phyloP scores from a whole-genome alignment of 805 yeast genomes.

The Sungouiella blattae region DNA sequence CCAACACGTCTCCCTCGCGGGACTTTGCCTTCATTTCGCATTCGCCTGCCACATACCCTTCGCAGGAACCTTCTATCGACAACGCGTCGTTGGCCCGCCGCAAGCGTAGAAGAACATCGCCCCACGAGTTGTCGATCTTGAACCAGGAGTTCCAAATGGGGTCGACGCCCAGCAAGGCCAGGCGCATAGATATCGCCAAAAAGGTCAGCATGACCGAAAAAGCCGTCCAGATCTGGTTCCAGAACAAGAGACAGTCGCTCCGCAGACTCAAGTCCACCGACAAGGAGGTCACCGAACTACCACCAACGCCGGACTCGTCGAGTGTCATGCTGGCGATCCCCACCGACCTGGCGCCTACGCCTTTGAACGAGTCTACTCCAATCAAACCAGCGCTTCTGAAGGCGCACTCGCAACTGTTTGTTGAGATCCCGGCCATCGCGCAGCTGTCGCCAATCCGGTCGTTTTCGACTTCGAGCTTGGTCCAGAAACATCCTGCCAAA shows the following conservation, averaged over 20 bases:
- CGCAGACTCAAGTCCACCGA: constrained; percentile 46
- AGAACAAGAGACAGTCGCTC: constrained; percentile 84
- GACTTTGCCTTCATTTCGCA: constrained; percentile 87
- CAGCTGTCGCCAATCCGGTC: constrained; percentile 14
- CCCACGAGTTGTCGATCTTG: constrained; percentile 75
- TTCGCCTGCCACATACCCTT: constrained; percentile 83
- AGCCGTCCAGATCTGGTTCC: constrained; percentile 98
- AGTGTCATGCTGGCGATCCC: constrained; percentile 1
- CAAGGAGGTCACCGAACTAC: constrained; percentile 40
- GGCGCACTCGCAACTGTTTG: constrained; percentile 9
- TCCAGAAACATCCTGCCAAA: constrained; percentile 1
- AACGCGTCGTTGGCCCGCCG: constrained; percentile 91
- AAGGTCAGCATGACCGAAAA: constrained; percentile 92
- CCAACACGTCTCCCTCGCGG: constrained; percentile 12
- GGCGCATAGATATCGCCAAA: constrained; percentile 74
- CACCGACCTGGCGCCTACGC: constrained; percentile 4
- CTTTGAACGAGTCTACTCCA: constrained; percentile 11
- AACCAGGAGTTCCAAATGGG: constrained; percentile 76
- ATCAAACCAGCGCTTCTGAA: constrained; percentile 11
- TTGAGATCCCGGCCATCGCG: constrained; percentile 10
- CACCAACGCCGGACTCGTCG: constrained; percentile 33
- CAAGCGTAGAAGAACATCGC: constrained; percentile 92
- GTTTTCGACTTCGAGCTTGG: constrained; percentile 10
- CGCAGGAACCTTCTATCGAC: constrained; percentile 79
- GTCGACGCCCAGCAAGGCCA: constrained; percentile 73